Percentiles rank a stretch among this genome's conserved stretches.
Evolutionary conservation across 169 alveolate species (phyloP).

Genomic region (Plasmodium cynomolgi): DNA sequence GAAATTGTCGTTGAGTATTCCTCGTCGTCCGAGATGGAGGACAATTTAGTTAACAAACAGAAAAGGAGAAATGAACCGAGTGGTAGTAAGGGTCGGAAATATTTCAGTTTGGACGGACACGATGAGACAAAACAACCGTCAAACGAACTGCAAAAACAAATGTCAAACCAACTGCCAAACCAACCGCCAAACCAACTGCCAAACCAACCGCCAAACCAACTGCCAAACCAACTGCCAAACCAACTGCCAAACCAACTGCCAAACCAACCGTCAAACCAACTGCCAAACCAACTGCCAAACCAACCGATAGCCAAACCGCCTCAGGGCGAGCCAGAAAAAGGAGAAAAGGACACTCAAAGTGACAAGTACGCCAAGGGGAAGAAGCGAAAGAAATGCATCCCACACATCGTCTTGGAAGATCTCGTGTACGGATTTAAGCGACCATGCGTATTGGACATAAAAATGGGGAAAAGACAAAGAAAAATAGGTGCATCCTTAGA

Average conservation of each 20-base stretch:
- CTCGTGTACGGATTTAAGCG: constrained; percentile 78
- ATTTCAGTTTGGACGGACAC: not conserved
- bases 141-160: not conserved
- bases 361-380: not conserved
- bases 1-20: constrained; percentile 71
- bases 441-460: constrained; percentile 83
- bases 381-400: constrained; percentile 57
- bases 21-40: not conserved
- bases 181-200: not conserved
- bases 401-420: constrained; percentile 81
- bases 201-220: not conserved
- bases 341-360: not conserved
- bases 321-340: not conserved
- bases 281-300: not conserved
- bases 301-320: not conserved
- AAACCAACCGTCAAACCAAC: not conserved
- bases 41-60: not conserved
- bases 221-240: not conserved
- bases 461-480: constrained; percentile 83
- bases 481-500: constrained; percentile 78
- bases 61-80: not conserved
- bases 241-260: not conserved
- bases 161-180: not conserved
- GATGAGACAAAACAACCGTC: not conserved
- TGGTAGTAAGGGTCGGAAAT: not conserved